Evolutionary conservation across 192 early-diverging fungal genomes (phyloP).

Genomic region (Coemansia sp.): DNA sequence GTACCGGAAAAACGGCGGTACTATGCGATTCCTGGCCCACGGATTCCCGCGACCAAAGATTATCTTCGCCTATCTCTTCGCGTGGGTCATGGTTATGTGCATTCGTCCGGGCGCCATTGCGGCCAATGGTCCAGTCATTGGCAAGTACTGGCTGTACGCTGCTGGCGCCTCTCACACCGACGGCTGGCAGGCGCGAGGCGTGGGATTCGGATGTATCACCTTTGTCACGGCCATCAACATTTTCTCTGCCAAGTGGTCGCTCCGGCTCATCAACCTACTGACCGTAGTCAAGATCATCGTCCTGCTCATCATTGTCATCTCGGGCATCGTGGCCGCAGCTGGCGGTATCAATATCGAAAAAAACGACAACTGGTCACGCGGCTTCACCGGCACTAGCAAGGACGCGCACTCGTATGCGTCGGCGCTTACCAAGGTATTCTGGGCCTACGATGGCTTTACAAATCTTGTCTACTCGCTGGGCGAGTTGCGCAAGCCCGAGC

Average conservation of each 20-base stretch:
- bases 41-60: conserved; percentile 61
- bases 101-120: conserved; percentile 61
- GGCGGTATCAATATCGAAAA: conserved; percentile 51
- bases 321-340: conserved; percentile 68
- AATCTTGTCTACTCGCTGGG: conserved; percentile 82
- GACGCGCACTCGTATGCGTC: conserved; percentile 52
- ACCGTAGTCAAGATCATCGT: conserved; percentile 74
- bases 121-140: conserved; percentile 57
- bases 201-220: conserved; percentile 65
- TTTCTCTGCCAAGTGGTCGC: conserved; percentile 64
- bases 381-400: conserved; percentile 64
- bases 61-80: conserved; percentile 60
- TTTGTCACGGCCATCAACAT: conserved; percentile 69
- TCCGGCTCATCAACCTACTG: conserved; percentile 72
- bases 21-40: conserved; percentile 81
- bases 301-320: conserved; percentile 66
- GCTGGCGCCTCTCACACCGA: conserved; percentile 16
- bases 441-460: conserved; percentile 68
- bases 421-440: conserved; percentile 61
- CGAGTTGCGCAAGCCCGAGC: conserved; percentile 81
- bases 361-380: conserved; percentile 59
- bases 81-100: conserved; percentile 56
- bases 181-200: conserved; percentile 58
- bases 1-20: conserved; percentile 85
- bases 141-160: conserved; percentile 62